These are phyloP conservation scores for Keithomyces neogunnii DNA, from an alignment of 2,329 filamentous ascomycete species.

Conservation along the genomic window DNA sequence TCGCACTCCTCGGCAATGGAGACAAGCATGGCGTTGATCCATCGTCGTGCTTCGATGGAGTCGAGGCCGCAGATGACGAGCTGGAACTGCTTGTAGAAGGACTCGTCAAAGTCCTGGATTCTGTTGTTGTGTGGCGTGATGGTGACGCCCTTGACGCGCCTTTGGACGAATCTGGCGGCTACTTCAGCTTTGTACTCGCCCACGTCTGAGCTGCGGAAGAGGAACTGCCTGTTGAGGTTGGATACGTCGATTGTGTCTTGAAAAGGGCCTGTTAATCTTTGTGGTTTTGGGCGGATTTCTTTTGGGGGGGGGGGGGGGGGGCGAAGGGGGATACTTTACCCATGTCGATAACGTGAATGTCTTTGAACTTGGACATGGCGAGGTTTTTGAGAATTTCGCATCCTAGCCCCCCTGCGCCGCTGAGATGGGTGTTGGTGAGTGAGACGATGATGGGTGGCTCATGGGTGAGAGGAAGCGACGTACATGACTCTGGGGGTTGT, in stretches of 20 bases:
- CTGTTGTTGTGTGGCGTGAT: slow-evolving; percentile 92
- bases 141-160: slow-evolving; percentile 77
- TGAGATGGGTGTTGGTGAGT: slow-evolving; percentile 25
- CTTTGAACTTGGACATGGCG: slow-evolving; percentile 87
- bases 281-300: not conserved
- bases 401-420: slow-evolving; percentile 86
- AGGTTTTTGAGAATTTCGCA: slow-evolving; percentile 97
- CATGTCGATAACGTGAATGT: slow-evolving; percentile 99
- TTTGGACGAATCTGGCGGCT: slow-evolving; percentile 84
- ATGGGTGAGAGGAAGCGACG: slow-evolving; percentile 17
- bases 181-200: slow-evolving; percentile 91
- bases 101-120: slow-evolving; percentile 94
- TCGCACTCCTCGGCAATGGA: slow-evolving; percentile 74
- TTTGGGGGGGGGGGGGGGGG: not conserved
- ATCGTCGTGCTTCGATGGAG: slow-evolving; percentile 93
- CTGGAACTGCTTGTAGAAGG: slow-evolving; percentile 96
- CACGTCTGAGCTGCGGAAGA: slow-evolving; percentile 87
- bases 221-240: slow-evolving; percentile 94
- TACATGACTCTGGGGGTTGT: slow-evolving; percentile 38
- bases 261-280: not conserved
- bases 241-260: slow-evolving; percentile 96
- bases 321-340: slow-evolving; percentile 35
- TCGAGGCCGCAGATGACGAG: slow-evolving; percentile 90
- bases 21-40: slow-evolving; percentile 94
- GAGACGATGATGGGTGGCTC: not conserved